Base-by-base conservation (phyloP, 140 eudicot genomes). In the Flaveria floridana region DNA sequence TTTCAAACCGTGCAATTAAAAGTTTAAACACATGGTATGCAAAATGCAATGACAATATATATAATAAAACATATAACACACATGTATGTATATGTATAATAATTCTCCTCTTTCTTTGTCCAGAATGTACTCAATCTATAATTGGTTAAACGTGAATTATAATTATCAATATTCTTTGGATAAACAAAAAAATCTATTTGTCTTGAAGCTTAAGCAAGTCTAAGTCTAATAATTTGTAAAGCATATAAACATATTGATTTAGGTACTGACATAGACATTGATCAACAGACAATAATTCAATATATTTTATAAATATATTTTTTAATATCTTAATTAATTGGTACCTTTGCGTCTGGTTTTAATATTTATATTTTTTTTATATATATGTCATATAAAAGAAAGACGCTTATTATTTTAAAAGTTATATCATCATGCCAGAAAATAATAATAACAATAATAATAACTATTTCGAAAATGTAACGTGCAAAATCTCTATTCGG, bases 121-220 rank as follows among this genome's bases (percentile, higher is more conserved):
- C 9, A 30, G n/a, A 28, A 64, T 26, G 18, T 34, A 21, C 55
- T 19, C 30, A 1, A 10, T 15, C 62, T 61, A 61, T 39, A 10
- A 26, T 28, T 71, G 20, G 76, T 8, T 37, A 12, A 67, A 72
- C 55, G 16, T 55, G 20, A 48, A 41, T 9, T 42, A 44, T 18
- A 7, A 55, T 30, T 28, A 4, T 44, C 44, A 41, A 77, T 25
- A 19, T 28, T 14, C 18, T 51, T 47, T 20, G 64, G 72, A 50
- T 65, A 65, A 57, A 30, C 12, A 58, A 44, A 34, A 0, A 61
- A 44, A 69, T 47, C 37, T 70, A 18, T 70, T 0, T 70, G 57
- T 78, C 77, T 70, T 70, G 14, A 61, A 78, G 75, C 46, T 70
- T 78, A 78, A 70, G 77, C 77, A 78, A 78, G 41, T 50, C 13